Base-by-base conservation (phyloP, 2,329 filamentous ascomycete species). In the Neofusicoccum sp. region DNA sequence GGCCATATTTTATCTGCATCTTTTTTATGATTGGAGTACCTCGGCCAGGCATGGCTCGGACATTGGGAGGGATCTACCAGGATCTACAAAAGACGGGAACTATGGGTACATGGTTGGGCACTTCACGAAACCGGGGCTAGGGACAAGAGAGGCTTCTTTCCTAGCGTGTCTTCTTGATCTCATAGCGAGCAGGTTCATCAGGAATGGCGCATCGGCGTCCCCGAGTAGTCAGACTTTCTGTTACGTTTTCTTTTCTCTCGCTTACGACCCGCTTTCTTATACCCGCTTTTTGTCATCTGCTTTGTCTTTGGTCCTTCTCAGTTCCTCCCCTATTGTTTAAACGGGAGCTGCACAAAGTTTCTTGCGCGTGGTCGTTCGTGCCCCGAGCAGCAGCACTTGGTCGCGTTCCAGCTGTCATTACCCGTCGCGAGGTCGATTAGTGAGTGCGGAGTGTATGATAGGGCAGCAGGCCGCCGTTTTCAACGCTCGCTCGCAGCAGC, bases 391-490 rank as follows among this genome's bases (percentile, higher is more conserved):
- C 43, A 20, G 30, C 28, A n/a, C 47, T 41, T 54, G 20, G 4
- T 30, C 41, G n/a, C n/a, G 38, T 56, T 30, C 8, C 12, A 16
- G 24, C 30, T 33, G 30, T 34, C 45, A 14, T 48, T 48, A 48
- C 28, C 30, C 11, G 28, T 48, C 12, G 24, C 24, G 43, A 20
- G 24, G n/a, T 41, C 49, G 6, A n/a, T 30, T 33, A 31, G 38
- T 33, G 12, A 12, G 16, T 31, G 51, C 43, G 34, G 51, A 8
- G 51, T 43, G 38, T 56, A 26, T 43, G 36, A 56, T 49, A 28
- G 51, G 49, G 51, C 51, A 33, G 51, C 51, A 43, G 51, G 51
- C 36, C 38, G 31, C 51, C 38, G 12, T 56, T 56, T 43, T 38
- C 20, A 8, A 56, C 51, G n/a, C 38, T 56, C 51, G 34, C 51